Evolutionary conservation across 2,329 filamentous ascomycete genomes (phyloP), one percentile per base, ranked within the genome.

Genomic region (Penicillium palitans): DNA sequence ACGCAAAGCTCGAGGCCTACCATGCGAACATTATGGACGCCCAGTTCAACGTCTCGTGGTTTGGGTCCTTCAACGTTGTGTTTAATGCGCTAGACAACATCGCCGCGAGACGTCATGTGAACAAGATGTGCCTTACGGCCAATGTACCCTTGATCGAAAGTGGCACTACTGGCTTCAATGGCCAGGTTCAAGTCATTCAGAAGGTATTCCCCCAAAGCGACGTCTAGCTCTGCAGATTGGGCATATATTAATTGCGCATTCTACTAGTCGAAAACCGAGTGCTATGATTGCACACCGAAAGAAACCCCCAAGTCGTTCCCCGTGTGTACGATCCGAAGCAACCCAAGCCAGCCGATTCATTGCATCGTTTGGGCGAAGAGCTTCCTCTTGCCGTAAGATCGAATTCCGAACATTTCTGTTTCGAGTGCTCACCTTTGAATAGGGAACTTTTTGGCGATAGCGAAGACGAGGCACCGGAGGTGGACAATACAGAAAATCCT

Each of bases 301-400:
- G 90, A 93, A 60, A 87, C 89, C 2, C 93, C 93, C 6, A 98
- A 96, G 74, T 90, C 89, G 1, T 98, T 96, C 70, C 93, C 95
- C 2, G 93, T 98, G 42, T 99, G 95, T 79, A 99, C 95, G 1
- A 98, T 99, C 68, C 87, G 95, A 73, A 97, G 91, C 74, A 99
- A 93, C 0, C 95, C 95, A 0, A 96, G 90, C 64, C 93, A 98
- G 69, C 91, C 93, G 0, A 98, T 99, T 44, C 95, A 99, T 77
- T 98, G 95, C 78, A 99, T 99, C 61, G 93, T 99, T 2, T 99
- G 95, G 95, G 93, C 86, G 21, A 99, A 98, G 78, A 96, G 92
- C 73, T 99, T 98, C 74, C 83, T 99, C 9, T 84, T 99, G 60
- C 95, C 91, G 82, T 80, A 69, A 60, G 71, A 63, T n/a, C 12